Evolutionary conservation across 176 grass and related monocot genomes (phyloP), one percentile per base, ranked within the genome.

Genomic region (Zea luxurians): DNA sequence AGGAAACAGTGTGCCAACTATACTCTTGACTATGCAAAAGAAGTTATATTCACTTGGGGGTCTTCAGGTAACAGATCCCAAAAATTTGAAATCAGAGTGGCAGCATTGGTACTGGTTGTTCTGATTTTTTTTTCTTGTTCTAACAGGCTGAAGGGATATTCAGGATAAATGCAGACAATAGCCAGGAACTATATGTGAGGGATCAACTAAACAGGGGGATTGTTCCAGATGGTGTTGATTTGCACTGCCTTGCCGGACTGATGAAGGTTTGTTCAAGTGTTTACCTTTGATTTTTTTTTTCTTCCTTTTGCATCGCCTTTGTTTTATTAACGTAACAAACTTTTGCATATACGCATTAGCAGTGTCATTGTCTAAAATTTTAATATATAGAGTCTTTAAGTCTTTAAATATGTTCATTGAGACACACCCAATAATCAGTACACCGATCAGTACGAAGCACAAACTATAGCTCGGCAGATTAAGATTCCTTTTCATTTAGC

Each of bases 111-210:
- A 75, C 59, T 17, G 21, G 37, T 44, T 64, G 20, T 76, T 64
- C 35, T 75, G 48, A 89, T 37, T 69, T 13, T 48, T 48, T 47
- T 76, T 68, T 70, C 60, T 74, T 88, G 53, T 74, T 70, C 21
- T 84, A 50, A 9, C 82, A 99, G 96, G 85, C 88, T 75, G 96
- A 99, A 90, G 96, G 96, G 11, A 90, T 99, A 66, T 99, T 99
- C 78, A 95, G 96, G 79, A 95, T 99, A 78, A 95, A 94, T 83
- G 96, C 96, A 7, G 92, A 99, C 11, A 99, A 95, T 82, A 88
- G 81, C 45, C 96, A 95, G 76, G 92, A 99, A 78, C 57, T 87
- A 7, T 61, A 81, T 85, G 96, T 99, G 37, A 95, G 92, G 70
- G 90, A 95, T 72, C 88, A 91, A 54, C 86, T 99, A 66, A 95